Evolutionary conservation across 2,329 filamentous ascomycete genomes (phyloP).

Genomic region (Colletotrichum lentis): DNA sequence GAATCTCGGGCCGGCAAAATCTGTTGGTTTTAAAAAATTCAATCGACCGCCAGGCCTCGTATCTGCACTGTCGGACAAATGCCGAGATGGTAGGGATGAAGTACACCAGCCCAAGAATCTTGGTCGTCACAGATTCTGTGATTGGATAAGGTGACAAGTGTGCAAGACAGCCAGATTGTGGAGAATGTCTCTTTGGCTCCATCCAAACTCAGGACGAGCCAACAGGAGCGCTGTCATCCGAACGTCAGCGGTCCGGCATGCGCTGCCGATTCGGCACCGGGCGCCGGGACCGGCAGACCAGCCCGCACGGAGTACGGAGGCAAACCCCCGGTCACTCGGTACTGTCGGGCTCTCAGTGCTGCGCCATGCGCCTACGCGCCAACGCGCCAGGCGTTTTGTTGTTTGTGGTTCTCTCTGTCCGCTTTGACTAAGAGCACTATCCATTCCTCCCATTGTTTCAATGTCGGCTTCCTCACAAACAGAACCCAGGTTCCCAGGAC

Average conservation of each 20-base stretch:
- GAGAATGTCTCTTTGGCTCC: conserved; percentile 4
- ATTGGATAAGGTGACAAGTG: conserved; percentile 3
- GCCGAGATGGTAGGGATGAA: not conserved
- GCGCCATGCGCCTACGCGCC: not conserved
- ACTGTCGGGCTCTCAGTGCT: not conserved
- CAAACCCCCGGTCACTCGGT: conserved; percentile 1
- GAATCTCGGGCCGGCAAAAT: no score
- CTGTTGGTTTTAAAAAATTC: not conserved
- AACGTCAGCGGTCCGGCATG: not conserved
- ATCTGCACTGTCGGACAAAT: not conserved
- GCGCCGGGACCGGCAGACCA: not conserved
- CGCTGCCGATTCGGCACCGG: conserved; percentile 17
- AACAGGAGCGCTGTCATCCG: conserved; percentile 10
- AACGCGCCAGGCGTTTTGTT: conserved; percentile 1
- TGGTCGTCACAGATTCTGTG: conserved; percentile 5
- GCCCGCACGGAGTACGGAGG: conserved; percentile 1
- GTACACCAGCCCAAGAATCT: not conserved
- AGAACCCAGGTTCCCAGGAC: not conserved
- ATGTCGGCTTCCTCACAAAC: not conserved
- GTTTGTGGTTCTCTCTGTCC: conserved; percentile 8
- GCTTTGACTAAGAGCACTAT: not conserved
- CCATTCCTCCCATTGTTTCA: not conserved
- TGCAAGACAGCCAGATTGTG: not conserved
- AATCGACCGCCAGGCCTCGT: not conserved
- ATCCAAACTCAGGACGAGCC: not conserved